Evolutionary conservation across 768 basidiomycete species (phyloP), one percentile per base, ranked within the genome.

Genomic region (Tubosaeta sp.): DNA sequence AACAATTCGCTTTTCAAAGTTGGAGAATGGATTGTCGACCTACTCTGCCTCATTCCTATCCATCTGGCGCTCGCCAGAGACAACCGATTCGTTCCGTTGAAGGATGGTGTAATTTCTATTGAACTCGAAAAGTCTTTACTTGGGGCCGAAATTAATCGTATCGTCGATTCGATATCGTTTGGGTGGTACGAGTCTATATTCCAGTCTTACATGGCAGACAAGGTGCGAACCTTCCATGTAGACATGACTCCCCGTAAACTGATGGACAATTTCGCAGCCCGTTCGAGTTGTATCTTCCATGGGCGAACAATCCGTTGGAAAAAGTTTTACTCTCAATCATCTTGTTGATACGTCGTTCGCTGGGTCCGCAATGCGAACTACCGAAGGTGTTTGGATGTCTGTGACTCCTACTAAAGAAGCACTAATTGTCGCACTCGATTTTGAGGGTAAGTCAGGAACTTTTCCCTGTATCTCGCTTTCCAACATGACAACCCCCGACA

Each of bases 161-260:
- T 84, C 19, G 77, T 82, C 7, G 76, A 83, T 55, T 69, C 62
- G 27, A 63, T 84, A n/a, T 75, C 79, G 2, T 74, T 84, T 47
- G 82, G 82, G 9, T 84, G 82, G 83, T 83, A 83, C 41, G 83
- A 84, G 56, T 77, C 78, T 14, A 73, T 84, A 19, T 80, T 84
- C 58, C 76, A 76, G 59, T 83, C 81, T 1, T 84, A 84, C 56
- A 75, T 80, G 76, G 77, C 78, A 9, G 66, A 70, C 32, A 84
- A 79, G 73, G 81, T 75, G 22, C 44, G 49, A 24, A 30, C 3
- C 19, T 40, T 22, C 1, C n/a, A 2, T 9, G 16, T 18, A 6
- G n/a, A n/a, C 4, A 30, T 10, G 19, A 34, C 18, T 16, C 0
- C 4, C 6, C 27, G 10, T 22, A 3, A 38, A 11, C 29, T 46